Evolutionary conservation across 768 basidiomycete genomes (phyloP).

Genomic region (Termitomyces sp.): DNA sequence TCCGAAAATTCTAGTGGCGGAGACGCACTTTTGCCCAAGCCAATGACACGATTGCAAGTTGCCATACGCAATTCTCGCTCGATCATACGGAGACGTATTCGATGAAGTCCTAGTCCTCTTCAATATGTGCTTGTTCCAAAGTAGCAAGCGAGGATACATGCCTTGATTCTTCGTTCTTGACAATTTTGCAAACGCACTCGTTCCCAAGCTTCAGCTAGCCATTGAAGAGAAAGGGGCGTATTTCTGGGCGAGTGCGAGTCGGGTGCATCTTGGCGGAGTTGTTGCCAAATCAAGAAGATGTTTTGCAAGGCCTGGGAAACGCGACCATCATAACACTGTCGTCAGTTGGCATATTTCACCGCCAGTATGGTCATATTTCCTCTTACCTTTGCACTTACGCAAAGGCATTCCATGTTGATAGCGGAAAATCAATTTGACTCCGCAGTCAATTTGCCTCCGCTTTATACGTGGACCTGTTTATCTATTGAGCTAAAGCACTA

Average conservation of each 20-base stretch:
- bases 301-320: neutral
- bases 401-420: neutral
- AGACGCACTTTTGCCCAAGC: neutral
- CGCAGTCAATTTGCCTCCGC: neutral
- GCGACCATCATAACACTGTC: neutral
- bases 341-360: neutral
- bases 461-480: neutral
- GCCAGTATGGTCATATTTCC: neutral
- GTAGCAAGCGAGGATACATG: neutral
- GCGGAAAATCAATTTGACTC: neutral
- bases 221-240: no score
- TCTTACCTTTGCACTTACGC: neutral
- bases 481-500: neutral
- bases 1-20: neutral
- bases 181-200: neutral
- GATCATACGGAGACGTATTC: neutral
- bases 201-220: neutral
- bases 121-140: neutral
- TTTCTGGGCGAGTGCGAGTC: neutral
- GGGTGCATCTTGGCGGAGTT: neutral
- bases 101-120: neutral
- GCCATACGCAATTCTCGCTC: neutral
- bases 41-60: neutral
- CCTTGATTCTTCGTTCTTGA: neutral
- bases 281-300: neutral